These are phyloP conservation scores for Penicillium occitanis DNA, from an alignment of 2,329 filamentous ascomycete species.

Conservation along the genomic window DNA sequence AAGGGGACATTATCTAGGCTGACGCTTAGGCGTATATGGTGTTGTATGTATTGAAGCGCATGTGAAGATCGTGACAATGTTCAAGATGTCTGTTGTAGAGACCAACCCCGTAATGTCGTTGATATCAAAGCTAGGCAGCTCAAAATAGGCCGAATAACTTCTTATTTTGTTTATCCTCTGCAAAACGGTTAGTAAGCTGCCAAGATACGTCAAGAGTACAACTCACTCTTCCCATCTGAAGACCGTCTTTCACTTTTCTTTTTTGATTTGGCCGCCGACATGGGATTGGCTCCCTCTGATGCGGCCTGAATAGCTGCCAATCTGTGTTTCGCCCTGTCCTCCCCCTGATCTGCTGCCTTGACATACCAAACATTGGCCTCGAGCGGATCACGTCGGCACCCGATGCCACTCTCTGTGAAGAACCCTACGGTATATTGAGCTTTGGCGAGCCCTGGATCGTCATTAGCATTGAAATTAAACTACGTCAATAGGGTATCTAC, in stretches of 20 bases:
- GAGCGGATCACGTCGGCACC: constrained; percentile 87
- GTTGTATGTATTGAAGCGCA: constrained; percentile 3
- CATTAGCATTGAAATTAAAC: constrained; percentile 1
- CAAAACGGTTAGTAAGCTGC: not conserved
- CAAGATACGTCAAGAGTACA: not conserved
- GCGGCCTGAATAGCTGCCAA: constrained; percentile 84
- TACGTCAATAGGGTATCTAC: constrained; percentile 54
- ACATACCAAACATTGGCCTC: constrained; percentile 99
- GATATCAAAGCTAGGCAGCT: not conserved
- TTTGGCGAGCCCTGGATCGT: constrained; percentile 48
- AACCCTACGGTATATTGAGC: constrained; percentile 96
- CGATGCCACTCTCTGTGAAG: constrained; percentile 98
- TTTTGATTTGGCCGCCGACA: constrained; percentile 26
- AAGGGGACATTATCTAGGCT: not conserved
- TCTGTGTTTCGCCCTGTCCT: constrained; percentile 83
- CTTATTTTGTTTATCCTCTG: constrained; percentile 22
- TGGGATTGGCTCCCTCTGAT: constrained; percentile 56
- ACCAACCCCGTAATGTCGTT: not conserved
- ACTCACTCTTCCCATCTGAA: constrained; percentile 15
- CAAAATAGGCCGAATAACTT: constrained; percentile 30
- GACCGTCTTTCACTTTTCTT: constrained; percentile 22
- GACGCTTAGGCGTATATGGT: not conserved
- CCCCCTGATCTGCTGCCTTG: constrained; percentile 85
- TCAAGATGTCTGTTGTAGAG: not conserved
- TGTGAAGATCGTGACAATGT: not conserved